phyloP scores from a whole-genome alignment of 2,329 filamentous ascomycete species.

The Chaetothyriales sp. region DNA sequence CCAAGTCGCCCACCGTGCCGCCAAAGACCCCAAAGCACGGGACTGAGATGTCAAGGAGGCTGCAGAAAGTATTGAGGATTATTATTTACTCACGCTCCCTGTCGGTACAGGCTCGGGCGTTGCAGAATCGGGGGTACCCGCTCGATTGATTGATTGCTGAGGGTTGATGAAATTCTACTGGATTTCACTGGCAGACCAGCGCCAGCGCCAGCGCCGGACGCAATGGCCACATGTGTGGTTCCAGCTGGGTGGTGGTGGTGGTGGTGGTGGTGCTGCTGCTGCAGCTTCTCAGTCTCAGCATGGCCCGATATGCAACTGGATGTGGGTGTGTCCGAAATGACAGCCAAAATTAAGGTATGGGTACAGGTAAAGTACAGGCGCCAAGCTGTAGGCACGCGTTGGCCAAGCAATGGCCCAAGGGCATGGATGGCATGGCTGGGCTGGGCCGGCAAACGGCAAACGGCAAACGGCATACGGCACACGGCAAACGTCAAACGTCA shows the following conservation, averaged over 20 bases:
- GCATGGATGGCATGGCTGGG: no score
- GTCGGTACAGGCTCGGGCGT: background rate
- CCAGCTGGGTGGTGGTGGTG: no score
- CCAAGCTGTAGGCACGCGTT: background rate
- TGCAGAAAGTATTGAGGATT: background rate
- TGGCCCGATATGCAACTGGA: background rate
- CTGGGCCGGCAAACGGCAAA: no score
- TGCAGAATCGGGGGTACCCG: no score
- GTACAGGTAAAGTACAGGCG: background rate
- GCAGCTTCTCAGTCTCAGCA: background rate
- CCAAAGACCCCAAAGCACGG: background rate
- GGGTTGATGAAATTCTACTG: background rate
- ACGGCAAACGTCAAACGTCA: no score
- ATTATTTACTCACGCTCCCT: no score
- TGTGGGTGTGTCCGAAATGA: background rate
- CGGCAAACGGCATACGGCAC: no score
- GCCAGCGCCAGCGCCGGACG: no score
- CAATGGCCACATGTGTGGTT: no score
- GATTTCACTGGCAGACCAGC: background rate
- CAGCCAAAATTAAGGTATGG: background rate
- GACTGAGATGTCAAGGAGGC: background rate
- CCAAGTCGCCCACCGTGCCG: background rate
- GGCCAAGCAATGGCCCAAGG: no score
- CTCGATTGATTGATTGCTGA: background rate
- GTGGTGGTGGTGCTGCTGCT: no score